Percentiles rank a stretch among this genome's conserved stretches.
Conservation (phyloP, 495 filamentous ascomycete genomes). For the Pseudomonodictys pantanalensis region DNA sequence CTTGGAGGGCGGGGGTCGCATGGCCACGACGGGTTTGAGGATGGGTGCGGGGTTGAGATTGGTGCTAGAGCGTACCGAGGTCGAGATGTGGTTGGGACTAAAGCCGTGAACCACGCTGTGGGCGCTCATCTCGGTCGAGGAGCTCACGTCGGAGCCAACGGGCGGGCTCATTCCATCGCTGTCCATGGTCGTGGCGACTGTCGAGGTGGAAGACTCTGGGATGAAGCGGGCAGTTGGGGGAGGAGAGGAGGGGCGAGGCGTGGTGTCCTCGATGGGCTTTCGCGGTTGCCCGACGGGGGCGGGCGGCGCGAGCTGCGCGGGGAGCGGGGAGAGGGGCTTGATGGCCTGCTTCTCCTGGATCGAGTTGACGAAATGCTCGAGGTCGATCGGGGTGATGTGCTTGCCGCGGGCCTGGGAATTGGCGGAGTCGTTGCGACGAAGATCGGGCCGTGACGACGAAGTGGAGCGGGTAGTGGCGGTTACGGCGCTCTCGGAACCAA, state of each 20-base stretch:
- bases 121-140: constrained; percentile 52
- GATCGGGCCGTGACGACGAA: constrained; percentile 57
- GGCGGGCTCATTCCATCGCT: constrained; percentile 33
- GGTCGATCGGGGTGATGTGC: constrained; percentile 81
- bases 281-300: neutral
- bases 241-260: constrained; percentile 32
- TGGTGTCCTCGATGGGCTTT: constrained; percentile 42
- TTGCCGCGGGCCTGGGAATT: constrained; percentile 67
- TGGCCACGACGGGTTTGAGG: constrained; percentile 34
- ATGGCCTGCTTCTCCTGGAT: constrained; percentile 77
- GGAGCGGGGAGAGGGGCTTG: constrained; percentile 50
- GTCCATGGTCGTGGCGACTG: constrained; percentile 37
- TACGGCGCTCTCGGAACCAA: constrained; percentile 64
- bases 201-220: constrained; percentile 42
- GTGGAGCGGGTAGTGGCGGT: constrained; percentile 56
- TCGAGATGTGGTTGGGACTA: constrained; percentile 71
- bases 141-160: constrained; percentile 38
- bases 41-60: constrained; percentile 50
- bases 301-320: constrained; percentile 45
- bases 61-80: constrained; percentile 65
- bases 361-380: constrained; percentile 87
- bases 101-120: constrained; percentile 86
- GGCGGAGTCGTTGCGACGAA: constrained; percentile 53
- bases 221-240: constrained; percentile 17
- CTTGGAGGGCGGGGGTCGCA: constrained; percentile 43